Evolutionary conservation across 257 asterid genomes (phyloP).

Genomic region (Forsythia viridissima): DNA sequence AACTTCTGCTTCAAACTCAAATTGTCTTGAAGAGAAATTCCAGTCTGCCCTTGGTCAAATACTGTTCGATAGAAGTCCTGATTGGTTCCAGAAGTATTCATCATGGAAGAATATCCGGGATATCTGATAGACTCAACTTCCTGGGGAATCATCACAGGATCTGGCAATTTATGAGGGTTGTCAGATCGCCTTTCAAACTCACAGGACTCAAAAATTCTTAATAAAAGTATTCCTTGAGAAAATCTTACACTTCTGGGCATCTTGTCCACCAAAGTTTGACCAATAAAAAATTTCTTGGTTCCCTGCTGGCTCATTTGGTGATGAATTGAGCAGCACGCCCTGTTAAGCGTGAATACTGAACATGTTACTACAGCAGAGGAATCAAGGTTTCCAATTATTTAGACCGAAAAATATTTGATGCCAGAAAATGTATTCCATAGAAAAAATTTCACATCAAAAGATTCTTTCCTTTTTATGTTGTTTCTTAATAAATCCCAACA

Average conservation of each 20-base stretch:
- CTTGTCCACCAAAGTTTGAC: slow-evolving; percentile 33
- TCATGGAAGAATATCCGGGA: slow-evolving; percentile 41
- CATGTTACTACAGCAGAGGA: neutral
- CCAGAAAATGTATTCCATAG: neutral
- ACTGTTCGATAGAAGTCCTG: slow-evolving; percentile 40
- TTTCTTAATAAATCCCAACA: neutral
- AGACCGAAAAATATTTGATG: neutral
- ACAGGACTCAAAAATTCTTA: slow-evolving; percentile 14
- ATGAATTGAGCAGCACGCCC: slow-evolving; percentile 28
- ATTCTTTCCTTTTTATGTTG: neutral
- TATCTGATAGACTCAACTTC: slow-evolving; percentile 42
- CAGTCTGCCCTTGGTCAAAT: slow-evolving; percentile 56
- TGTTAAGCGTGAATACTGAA: slow-evolving; percentile 12
- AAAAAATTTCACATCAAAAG: neutral
- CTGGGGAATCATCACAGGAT: slow-evolving; percentile 36
- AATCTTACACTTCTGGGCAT: slow-evolving; percentile 50
- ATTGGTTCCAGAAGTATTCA: slow-evolving; percentile 37
- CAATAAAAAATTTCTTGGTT: slow-evolving; percentile 27
- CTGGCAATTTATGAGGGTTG: slow-evolving; percentile 38
- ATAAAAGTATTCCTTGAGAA: slow-evolving; percentile 4
- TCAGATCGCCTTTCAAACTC: slow-evolving; percentile 24
- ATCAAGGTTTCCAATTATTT: neutral
- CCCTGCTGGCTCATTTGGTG: slow-evolving; percentile 18
- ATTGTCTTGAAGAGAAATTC: slow-evolving; percentile 48
- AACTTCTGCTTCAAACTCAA: slow-evolving; percentile 70